Evolutionary conservation across 2,329 filamentous ascomycete species (phyloP).

Genomic region (Cladobotryum mycophilum): DNA sequence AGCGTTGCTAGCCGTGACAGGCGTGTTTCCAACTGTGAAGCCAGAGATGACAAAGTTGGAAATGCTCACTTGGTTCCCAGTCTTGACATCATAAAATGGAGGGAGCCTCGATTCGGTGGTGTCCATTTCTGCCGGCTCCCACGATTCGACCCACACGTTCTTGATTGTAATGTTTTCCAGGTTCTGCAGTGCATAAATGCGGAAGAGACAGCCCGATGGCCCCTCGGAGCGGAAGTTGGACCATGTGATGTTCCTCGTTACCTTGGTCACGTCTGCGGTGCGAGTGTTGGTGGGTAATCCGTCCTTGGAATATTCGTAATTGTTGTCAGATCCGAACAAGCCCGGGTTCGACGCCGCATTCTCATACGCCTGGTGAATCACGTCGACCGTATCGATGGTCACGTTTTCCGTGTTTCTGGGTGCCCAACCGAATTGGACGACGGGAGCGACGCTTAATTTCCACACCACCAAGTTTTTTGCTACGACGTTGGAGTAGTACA

Average conservation of each 20-base stretch:
- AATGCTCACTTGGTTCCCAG: background rate
- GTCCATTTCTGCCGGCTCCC: background rate
- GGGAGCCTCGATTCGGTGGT: background rate
- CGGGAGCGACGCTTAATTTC: constrained; percentile 26
- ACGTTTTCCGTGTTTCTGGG: constrained; percentile 22
- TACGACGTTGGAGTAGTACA: constrained; percentile 26
- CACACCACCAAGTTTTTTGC: constrained; percentile 21
- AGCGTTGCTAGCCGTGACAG: background rate
- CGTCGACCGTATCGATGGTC: constrained; percentile 20
- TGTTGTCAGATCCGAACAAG: background rate
- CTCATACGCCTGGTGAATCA: constrained; percentile 20
- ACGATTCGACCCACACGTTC: background rate
- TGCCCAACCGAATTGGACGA: constrained; percentile 31
- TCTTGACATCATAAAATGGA: background rate
- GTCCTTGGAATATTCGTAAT: background rate
- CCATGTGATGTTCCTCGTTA: background rate
- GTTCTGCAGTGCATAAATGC: background rate
- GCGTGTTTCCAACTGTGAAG: background rate
- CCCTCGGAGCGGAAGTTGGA: background rate
- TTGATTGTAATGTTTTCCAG: background rate
- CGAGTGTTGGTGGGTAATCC: background rate
- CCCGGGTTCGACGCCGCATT: background rate
- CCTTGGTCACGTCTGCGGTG: background rate
- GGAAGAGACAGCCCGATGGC: background rate
- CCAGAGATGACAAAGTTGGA: background rate